Evolutionary conservation across 176 grass and related monocot species (phyloP).

Genomic region (Thalia dealbata): DNA sequence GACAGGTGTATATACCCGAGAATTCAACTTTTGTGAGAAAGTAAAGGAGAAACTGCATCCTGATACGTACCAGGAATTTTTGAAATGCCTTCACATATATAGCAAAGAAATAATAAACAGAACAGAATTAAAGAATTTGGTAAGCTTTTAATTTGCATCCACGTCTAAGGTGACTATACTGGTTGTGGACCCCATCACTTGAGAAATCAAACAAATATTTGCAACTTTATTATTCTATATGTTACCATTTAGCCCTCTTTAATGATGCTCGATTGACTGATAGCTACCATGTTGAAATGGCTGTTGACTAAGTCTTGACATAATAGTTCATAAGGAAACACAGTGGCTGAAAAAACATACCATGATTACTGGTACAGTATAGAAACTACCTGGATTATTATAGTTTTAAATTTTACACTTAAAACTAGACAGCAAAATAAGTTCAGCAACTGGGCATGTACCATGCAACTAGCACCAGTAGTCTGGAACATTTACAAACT

Average conservation of each 20-base stretch:
- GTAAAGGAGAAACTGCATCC: constrained; percentile 93
- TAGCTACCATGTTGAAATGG: neutral
- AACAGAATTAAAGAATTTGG: constrained; percentile 91
- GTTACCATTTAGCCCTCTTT: neutral
- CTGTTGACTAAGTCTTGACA: neutral
- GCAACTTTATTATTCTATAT: neutral
- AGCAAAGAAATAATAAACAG: constrained; percentile 96
- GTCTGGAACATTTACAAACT: no score
- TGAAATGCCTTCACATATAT: constrained; percentile 99
- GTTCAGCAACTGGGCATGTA: no score
- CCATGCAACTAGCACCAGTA: no score
- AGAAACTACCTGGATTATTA: neutral
- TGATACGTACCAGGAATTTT: constrained; percentile 95
- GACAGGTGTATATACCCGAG: constrained; percentile 67
- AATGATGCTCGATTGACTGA: neutral
- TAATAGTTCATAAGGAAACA: neutral
- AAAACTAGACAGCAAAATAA: neutral
- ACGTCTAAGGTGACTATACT: neutral
- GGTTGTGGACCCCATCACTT: neutral
- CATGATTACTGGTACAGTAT: neutral
- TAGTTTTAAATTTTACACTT: neutral
- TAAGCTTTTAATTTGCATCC: constrained; percentile 25
- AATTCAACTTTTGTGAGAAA: constrained; percentile 86
- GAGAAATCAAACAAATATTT: neutral
- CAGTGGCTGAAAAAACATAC: neutral